Evolutionary conservation across 441 rosid species (phyloP), one percentile per base, ranked within the genome.

Genomic region (Corymbia calophylla): DNA sequence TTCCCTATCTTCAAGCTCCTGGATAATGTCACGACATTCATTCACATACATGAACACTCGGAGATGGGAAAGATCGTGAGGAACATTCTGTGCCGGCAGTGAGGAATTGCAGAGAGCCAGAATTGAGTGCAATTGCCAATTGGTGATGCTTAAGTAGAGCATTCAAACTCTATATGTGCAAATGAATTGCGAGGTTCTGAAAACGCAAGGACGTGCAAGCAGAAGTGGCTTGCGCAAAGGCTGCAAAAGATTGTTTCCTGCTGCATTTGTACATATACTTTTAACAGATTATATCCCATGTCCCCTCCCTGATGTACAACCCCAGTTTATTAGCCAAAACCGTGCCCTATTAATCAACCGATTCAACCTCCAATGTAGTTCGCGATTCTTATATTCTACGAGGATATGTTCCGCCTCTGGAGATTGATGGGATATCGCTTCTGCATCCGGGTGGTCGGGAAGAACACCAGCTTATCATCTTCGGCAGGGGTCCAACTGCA

Each of bases 361-460:
- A 62, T 44, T 80, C 87, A 48, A 56, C 88, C 86, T 81, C 91
- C 90, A 86, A 87, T 90, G 86, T 47, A 60, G 88, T 89, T 87
- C 39, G 31, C 84, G 5, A 39, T 73, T 73, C 51, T 73, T 39
- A 73, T 73, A 73, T 39, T 73, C 32, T 39, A 73, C 49, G 44
- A 39, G 49, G 70, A 66, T 48, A 23, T 84, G 54, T 92, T 86
- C 62, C 95, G 93, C 27, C 96, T 97, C 87, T 91, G 92, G 93
- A 97, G 93, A 23, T 93, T 90, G 91, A 98, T 95, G 15, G 98
- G 99, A 86, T 95, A 98, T 48, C 98, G 95, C 94, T 98, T 98
- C 91, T 96, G 98, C 48, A 96, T 98, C 93, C 99, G 90, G 32
- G 98, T 97, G 2, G 99, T 98, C 9, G 99, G 99, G 90, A 98